A percentile compares a stretch with the other conserved stretches of the same genome.
Conservation (phyloP, 192 early-diverging fungal species). For the Rhizoclosmatium sp. region DNA sequence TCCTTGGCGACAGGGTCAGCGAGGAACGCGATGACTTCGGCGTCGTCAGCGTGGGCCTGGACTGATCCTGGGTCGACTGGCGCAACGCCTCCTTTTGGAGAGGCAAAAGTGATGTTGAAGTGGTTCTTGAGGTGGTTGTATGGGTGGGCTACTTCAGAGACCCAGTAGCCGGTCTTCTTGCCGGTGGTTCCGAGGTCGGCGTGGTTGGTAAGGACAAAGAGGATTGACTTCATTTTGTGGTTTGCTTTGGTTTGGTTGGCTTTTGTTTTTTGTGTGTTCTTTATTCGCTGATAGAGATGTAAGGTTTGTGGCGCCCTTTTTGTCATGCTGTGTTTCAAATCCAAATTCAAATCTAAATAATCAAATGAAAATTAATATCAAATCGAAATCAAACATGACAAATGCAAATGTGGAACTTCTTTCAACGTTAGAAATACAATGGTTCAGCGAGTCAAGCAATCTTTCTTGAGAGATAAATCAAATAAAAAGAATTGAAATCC, state of each 20-base stretch:
- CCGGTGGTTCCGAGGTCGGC: constrained; percentile 45
- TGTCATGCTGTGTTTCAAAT: not conserved
- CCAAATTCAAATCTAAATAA: not conserved
- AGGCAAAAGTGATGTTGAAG: constrained; percentile 63
- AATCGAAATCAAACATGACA: not conserved
- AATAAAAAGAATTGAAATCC: not conserved
- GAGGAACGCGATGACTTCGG: constrained; percentile 46
- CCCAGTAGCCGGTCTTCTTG: constrained; percentile 36
- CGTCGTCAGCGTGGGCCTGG: constrained; percentile 57
- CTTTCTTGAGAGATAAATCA: not conserved
- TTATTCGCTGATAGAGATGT: not conserved
- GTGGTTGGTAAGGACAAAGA: constrained; percentile 50
- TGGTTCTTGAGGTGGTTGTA: constrained; percentile 48
- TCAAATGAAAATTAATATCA: too few relatives aligned
- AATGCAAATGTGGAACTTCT: not conserved
- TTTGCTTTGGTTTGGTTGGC: not conserved
- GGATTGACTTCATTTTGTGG: constrained; percentile 38
- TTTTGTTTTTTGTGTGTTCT: not conserved
- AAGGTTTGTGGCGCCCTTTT: not conserved
- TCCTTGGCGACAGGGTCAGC: constrained; percentile 42
- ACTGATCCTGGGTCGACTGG: constrained; percentile 59
- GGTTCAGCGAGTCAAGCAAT: not conserved
- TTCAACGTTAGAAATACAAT: not conserved
- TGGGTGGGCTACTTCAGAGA: constrained; percentile 64
- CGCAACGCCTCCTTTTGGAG: constrained; percentile 59